Percentiles rank a stretch among this genome's conserved stretches.
These are phyloP conservation scores for Rostrohypoxylon terebratum DNA, from an alignment of 495 filamentous ascomycete species.

Conservation along the genomic window DNA sequence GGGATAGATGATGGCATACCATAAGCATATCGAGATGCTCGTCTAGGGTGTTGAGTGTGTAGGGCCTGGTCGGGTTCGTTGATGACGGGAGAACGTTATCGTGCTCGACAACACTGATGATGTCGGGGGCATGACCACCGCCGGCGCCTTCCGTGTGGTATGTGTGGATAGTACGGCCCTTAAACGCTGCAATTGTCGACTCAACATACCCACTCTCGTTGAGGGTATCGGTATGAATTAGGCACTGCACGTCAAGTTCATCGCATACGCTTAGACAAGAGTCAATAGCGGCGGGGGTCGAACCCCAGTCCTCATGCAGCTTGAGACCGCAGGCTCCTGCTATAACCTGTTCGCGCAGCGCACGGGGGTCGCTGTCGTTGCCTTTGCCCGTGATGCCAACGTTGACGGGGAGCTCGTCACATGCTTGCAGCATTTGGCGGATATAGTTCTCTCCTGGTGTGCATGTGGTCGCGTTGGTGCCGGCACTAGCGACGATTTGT, in stretches of 20 bases:
- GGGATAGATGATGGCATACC: constrained; percentile 95
- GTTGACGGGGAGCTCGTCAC: constrained; percentile 88
- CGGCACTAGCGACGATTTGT: constrained; percentile 69
- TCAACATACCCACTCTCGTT: constrained; percentile 99
- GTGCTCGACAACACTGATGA: constrained; percentile 93
- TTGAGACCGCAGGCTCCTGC: constrained; percentile 94
- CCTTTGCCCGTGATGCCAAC: constrained; percentile 96
- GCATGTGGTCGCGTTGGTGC: constrained; percentile 94
- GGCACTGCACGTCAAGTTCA: constrained; percentile 89
- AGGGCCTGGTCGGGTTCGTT: constrained; percentile 95
- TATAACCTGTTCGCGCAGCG: constrained; percentile 81
- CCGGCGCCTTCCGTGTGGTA: constrained; percentile 99
- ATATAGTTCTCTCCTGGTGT: constrained; percentile 88
- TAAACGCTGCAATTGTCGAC: constrained; percentile 88
- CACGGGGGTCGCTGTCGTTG: constrained; percentile 80
- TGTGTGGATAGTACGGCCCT: constrained; percentile 92
- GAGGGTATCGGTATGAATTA: constrained; percentile 97
- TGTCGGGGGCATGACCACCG: constrained; percentile 96
- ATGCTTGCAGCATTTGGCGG: constrained; percentile 92
- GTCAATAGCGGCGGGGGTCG: constrained; percentile 92
- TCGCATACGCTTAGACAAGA: constrained; percentile 90
- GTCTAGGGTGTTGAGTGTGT: constrained; percentile 91
- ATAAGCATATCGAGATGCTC: constrained; percentile 99
- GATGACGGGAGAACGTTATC: constrained; percentile 91
- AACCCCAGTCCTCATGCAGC: constrained; percentile 98